Conservation (phyloP, 257 asterid genomes). For the Buddleja alternifolia region DNA sequence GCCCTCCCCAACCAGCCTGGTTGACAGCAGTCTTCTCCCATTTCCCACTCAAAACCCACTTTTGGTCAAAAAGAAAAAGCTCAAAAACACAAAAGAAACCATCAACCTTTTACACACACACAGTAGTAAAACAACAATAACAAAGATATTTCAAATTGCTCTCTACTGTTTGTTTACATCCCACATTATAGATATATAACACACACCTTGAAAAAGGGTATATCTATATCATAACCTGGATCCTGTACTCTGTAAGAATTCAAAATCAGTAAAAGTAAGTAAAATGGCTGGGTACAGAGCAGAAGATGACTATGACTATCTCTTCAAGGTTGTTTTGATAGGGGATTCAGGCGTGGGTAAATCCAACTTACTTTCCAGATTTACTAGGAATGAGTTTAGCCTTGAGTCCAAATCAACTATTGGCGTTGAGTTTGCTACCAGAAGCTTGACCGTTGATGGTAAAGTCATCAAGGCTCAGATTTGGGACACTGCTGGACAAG, state of each 20-base stretch:
- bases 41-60: conserved; percentile 19
- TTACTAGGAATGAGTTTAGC: conserved; percentile 86
- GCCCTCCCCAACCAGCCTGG: conserved; percentile 8
- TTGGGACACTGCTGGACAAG: conserved; percentile 97
- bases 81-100: conserved; percentile 8
- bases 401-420: conserved; percentile 88
- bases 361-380: conserved; percentile 84
- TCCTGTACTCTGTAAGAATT: neutral
- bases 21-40: conserved; percentile 25
- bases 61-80: conserved; percentile 4
- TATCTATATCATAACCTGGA: conserved; percentile 18
- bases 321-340: conserved; percentile 80
- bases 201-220: no score
- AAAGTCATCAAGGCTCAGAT: conserved; percentile 93
- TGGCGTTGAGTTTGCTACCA: conserved; percentile 90
- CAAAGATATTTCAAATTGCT: conserved; percentile 21
- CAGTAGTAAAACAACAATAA: conserved; percentile 25
- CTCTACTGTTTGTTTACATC: neutral
- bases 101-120: conserved; percentile 4
- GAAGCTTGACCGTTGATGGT: conserved; percentile 76
- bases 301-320: conserved; percentile 87
- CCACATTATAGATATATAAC: neutral
- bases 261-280: conserved; percentile 17
- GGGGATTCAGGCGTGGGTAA: conserved; percentile 93
- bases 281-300: conserved; percentile 78